Evolutionary conservation across 495 filamentous ascomycete genomes (phyloP).

Genomic region (Lasiosphaeria miniovina): DNA sequence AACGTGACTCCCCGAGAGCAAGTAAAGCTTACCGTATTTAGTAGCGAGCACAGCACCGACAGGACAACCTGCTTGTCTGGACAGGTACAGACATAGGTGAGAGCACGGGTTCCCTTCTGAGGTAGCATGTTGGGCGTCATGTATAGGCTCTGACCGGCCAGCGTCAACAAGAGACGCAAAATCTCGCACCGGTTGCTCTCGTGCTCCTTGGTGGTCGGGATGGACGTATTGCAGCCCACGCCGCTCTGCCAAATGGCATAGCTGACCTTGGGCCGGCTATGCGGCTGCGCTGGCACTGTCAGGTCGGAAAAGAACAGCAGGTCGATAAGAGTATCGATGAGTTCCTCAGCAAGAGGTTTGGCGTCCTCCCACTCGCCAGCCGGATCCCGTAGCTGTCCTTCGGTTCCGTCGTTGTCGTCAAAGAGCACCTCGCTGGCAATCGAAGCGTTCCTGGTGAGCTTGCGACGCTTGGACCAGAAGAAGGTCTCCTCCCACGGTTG

Average conservation of each 20-base stretch:
- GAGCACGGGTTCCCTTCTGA: slow-evolving; percentile 77
- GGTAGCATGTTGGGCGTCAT: slow-evolving; percentile 80
- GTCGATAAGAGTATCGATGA: slow-evolving; percentile 87
- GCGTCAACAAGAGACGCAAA: slow-evolving; percentile 76
- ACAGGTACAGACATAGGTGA: slow-evolving; percentile 84
- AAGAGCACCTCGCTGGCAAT: slow-evolving; percentile 74
- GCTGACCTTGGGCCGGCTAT: slow-evolving; percentile 75
- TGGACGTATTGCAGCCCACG: slow-evolving; percentile 87
- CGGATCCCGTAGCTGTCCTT: slow-evolving; percentile 50
- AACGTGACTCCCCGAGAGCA: not conserved
- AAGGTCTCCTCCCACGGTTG: slow-evolving; percentile 87
- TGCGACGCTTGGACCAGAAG: slow-evolving; percentile 82
- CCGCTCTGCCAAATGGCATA: slow-evolving; percentile 98
- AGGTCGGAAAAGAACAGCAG: slow-evolving; percentile 89
- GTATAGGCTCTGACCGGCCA: slow-evolving; percentile 91
- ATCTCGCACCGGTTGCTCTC: slow-evolving; percentile 93
- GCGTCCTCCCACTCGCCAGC: slow-evolving; percentile 71
- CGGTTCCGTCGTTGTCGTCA: slow-evolving; percentile 58
- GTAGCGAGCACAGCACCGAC: slow-evolving; percentile 81
- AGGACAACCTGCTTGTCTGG: slow-evolving; percentile 89
- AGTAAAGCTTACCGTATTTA: slow-evolving; percentile 78
- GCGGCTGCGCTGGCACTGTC: slow-evolving; percentile 65
- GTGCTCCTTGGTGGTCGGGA: slow-evolving; percentile 82
- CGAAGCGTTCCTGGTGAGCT: slow-evolving; percentile 50
- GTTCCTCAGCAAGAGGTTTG: slow-evolving; percentile 87